Evolutionary conservation across 371 early-diverging fungal species (phyloP).

Genomic region (Mortierella sp.): DNA sequence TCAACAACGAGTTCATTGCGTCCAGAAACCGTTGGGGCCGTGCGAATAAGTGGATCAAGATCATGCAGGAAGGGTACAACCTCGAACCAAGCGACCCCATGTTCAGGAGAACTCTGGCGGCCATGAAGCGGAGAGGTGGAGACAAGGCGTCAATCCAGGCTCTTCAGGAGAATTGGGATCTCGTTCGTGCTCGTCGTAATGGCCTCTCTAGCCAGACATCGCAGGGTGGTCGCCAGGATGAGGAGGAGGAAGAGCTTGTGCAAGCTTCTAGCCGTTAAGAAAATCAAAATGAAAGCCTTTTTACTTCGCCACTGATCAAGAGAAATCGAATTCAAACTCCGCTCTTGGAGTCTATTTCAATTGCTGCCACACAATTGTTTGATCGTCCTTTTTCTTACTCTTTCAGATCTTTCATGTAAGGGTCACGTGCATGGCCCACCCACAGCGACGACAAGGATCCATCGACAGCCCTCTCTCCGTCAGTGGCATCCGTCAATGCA

Average conservation of each 20-base stretch:
- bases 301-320: background rate
- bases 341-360: background rate
- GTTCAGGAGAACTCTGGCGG: conserved; percentile 36
- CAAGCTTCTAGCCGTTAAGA: background rate
- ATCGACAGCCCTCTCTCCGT: background rate
- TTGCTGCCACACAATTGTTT: background rate
- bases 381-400: conserved; percentile 13
- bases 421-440: conserved; percentile 7
- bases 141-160: conserved; percentile 27
- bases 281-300: background rate
- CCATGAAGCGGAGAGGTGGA: conserved; percentile 31
- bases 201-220: background rate
- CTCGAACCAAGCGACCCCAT: conserved; percentile 49
- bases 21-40: conserved; percentile 46
- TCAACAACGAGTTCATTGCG: conserved; percentile 44
- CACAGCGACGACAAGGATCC: background rate
- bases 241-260: conserved; percentile 1
- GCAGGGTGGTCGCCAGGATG: background rate
- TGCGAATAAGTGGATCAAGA: conserved; percentile 45
- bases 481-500: conserved; percentile 11
- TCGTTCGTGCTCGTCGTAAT: conserved; percentile 28
- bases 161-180: conserved; percentile 36
- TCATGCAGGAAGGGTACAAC: conserved; percentile 45
- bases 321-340: background rate
- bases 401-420: conserved; percentile 18